Conservation (phyloP, 129 eudicot species). For the Centaurea solstitialis region DNA sequence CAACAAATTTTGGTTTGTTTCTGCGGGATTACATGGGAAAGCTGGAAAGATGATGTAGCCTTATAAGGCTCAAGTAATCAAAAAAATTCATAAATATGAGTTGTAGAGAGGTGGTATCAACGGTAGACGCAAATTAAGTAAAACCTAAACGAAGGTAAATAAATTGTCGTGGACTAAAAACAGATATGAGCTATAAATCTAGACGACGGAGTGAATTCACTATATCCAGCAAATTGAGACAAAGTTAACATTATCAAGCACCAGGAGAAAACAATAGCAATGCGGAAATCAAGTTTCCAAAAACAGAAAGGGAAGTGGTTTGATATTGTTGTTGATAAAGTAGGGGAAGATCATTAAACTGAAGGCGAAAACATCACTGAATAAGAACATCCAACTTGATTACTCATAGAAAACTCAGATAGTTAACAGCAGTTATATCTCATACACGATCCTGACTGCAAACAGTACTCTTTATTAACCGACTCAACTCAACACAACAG, state of each 20-base stretch:
- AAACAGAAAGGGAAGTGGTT: not conserved
- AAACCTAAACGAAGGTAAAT: not conserved
- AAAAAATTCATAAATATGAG: not conserved
- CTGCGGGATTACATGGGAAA: not conserved
- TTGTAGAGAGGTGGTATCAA: not conserved
- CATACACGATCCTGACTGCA: not conserved
- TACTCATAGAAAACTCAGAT: not conserved
- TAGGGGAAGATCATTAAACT: not conserved
- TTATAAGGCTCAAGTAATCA: not conserved
- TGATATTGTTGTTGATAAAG: not conserved
- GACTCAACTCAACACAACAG: not conserved
- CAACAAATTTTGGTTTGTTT: not conserved
- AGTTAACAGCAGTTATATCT: not conserved
- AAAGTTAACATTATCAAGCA: not conserved
- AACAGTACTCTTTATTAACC: not conserved
- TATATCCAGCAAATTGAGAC: not conserved
- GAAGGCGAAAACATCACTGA: not conserved
- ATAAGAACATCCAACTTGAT: conserved; percentile 4
- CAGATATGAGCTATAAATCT: not conserved
- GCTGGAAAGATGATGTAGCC: not conserved
- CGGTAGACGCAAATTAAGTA: not conserved
- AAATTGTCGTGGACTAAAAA: not conserved
- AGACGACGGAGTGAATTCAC: not conserved
- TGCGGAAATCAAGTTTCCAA: not conserved
- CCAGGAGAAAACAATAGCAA: not conserved